These are phyloP conservation scores for Salix koriyanagi DNA, from an alignment of 345 rosid species.

Conservation along the genomic window DNA sequence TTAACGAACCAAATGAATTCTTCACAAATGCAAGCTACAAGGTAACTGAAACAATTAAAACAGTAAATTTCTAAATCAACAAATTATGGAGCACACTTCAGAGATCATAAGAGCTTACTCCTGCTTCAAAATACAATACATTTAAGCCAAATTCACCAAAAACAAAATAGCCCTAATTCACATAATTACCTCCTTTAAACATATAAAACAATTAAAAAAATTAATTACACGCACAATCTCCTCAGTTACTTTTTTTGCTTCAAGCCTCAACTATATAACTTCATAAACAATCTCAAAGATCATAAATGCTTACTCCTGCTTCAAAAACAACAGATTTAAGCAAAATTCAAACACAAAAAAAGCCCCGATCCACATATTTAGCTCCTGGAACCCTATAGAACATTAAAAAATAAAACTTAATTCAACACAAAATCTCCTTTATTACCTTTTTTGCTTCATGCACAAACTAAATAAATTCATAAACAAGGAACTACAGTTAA, in stretches of 20 bases:
- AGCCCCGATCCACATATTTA: neutral
- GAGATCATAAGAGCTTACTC: neutral
- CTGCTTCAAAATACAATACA: neutral
- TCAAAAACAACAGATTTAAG: neutral
- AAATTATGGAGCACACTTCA: neutral
- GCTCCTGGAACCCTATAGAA: neutral
- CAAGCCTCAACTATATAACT: neutral
- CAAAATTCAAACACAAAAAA: neutral
- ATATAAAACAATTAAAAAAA: neutral
- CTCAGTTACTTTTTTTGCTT: neutral
- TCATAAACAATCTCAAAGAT: neutral
- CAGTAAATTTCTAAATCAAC: neutral
- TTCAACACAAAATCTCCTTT: neutral
- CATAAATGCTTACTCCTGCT: neutral
- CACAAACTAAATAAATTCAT: neutral
- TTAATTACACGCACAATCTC: neutral
- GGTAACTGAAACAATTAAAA: slow-evolving; percentile 14
- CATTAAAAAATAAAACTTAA: neutral
- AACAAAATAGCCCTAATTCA: neutral
- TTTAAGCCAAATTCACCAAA: neutral
- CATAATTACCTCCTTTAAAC: neutral
- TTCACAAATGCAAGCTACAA: slow-evolving; percentile 1
- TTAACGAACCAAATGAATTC: neutral
- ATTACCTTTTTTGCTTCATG: neutral
- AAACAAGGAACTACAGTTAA: neutral